Evolutionary conservation across 805 yeast species (phyloP).

Genomic region (Yarrowia keelungensis): DNA sequence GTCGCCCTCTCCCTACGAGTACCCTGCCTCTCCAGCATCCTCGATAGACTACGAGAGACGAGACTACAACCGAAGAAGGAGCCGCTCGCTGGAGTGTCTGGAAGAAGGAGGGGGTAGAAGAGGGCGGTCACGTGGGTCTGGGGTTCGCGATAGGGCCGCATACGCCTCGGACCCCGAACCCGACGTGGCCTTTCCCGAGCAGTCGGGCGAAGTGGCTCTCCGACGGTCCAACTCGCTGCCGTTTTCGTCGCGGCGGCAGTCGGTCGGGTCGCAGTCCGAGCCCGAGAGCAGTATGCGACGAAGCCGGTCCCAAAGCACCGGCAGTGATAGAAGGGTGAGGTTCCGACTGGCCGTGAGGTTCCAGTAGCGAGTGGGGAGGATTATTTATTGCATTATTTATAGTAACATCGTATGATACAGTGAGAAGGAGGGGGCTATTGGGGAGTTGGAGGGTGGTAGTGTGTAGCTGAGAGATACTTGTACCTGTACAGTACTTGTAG

Average conservation of each 20-base stretch:
- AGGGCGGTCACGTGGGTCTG: constrained; percentile 6
- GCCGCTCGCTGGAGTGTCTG: constrained; percentile 20
- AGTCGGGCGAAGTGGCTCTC: background rate
- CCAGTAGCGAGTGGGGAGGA: background rate
- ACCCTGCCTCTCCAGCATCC: constrained; percentile 11
- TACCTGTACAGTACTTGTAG: no score
- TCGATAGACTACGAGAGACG: constrained; percentile 20
- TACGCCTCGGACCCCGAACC: constrained; percentile 30
- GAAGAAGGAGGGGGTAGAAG: constrained; percentile 11
- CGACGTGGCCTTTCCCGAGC: constrained; percentile 1
- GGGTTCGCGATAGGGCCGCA: background rate
- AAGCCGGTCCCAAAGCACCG: constrained; percentile 24
- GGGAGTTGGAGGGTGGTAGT: no score
- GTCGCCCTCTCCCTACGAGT: constrained; percentile 29
- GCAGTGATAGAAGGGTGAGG: constrained; percentile 26
- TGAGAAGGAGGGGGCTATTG: background rate
- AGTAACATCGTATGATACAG: constrained; percentile 2
- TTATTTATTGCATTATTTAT: constrained; percentile 35
- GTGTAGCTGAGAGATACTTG: no score
- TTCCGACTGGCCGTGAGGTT: constrained; percentile 16
- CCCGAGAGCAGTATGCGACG: constrained; percentile 32
- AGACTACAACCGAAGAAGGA: constrained; percentile 16
- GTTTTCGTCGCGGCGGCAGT: constrained; percentile 14
- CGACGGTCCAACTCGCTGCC: constrained; percentile 27
- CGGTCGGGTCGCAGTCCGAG: constrained; percentile 24